Base-by-base conservation (phyloP, 192 early-diverging fungal species). In the Chytriomyces confervae region DNA sequence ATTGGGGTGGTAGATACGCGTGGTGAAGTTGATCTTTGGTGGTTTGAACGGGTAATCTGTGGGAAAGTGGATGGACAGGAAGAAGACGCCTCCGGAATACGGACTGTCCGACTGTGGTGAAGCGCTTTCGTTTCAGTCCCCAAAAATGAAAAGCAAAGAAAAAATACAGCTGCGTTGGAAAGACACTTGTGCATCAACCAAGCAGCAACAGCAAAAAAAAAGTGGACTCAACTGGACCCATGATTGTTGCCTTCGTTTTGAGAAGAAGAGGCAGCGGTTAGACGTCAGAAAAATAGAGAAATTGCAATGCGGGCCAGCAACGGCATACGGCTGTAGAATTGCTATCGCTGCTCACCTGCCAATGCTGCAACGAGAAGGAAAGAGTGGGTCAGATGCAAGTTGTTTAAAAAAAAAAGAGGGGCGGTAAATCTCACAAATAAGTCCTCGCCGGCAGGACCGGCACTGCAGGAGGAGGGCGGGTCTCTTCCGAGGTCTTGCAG, bases 1-100 rank as follows among this genome's bases (percentile, higher is more conserved):
- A 89, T 99, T 99, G 66, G 96, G 96, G 85, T 99, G 97, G 80
- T 99, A 99, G 78, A 99, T 97, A 77, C 92, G 88, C 64, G 96
- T 99, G 74, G 93, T 97, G 84, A 98, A 99, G 85, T 90, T 94
- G 65, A 99, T 90, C 91, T 94, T 77, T 16, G 62, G 50, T 20
- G 74, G 74, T 76, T 76, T 76, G 74, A 76, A 76, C 9, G 77
- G 57, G 45, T 65, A 78, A 72, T 83, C 64, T 60, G 95, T 97
- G 16, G 97, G 97, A 85, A 99, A 99, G 85, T 95, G 93, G 82
- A 99, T 99, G 43, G 93, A 88, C 74, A 99, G 89, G 90, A 98
- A 97, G 89, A 96, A 99, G 46, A 99, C 95, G 75, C 97, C 97
- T 63, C 93, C 93, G 75, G 88, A 74, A 80, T 96, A 99, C 74